phyloP scores from a whole-genome alignment of 495 filamentous ascomycete species.

The Penicillium ochrochloron region DNA sequence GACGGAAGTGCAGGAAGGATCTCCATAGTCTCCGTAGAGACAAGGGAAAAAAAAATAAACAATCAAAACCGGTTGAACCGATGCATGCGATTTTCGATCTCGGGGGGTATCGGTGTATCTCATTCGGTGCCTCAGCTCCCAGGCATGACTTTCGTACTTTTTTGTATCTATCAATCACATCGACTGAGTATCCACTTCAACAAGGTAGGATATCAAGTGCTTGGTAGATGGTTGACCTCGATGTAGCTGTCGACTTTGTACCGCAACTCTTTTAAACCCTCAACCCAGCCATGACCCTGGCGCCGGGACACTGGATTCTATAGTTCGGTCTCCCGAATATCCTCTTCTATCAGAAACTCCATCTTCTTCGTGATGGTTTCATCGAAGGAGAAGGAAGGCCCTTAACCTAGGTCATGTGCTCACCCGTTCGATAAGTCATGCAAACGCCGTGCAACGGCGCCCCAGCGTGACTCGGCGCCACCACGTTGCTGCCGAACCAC shows the following conservation, averaged over 20 bases:
- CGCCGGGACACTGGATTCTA: neutral
- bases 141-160: conserved; percentile 12
- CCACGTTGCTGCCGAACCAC: conserved; percentile 14
- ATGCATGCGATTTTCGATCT: neutral
- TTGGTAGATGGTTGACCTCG: neutral
- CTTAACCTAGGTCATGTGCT: neutral
- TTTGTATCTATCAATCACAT: neutral
- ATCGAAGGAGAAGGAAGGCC: neutral
- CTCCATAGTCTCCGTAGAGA: neutral
- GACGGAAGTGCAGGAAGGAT: neutral
- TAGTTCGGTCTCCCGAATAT: neutral
- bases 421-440: conserved; percentile 12
- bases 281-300: neutral
- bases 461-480: conserved; percentile 12
- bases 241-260: neutral
- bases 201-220: neutral
- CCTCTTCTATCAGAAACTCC: neutral
- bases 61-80: neutral
- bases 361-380: neutral
- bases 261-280: neutral
- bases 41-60: neutral
- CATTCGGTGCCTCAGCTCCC: conserved; percentile 20
- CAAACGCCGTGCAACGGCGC: conserved; percentile 15
- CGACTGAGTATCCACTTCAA: neutral
- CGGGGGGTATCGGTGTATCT: conserved; percentile 5